These are phyloP conservation scores for Fulvia fulva DNA, from an alignment of 2,329 filamentous ascomycete species.

Conservation along the genomic window DNA sequence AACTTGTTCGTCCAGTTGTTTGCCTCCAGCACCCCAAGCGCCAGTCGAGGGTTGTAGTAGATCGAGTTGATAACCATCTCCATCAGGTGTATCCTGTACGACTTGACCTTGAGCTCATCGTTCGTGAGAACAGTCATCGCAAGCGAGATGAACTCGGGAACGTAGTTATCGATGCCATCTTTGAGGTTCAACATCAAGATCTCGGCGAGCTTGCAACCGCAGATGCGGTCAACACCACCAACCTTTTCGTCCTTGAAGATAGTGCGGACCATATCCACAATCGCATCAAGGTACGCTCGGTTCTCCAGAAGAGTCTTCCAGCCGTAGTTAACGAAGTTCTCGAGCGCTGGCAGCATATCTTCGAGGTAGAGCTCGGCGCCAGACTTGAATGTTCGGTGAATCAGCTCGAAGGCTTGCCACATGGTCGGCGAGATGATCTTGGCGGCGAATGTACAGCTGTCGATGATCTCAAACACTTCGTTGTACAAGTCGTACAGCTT, in stretches of 20 bases:
- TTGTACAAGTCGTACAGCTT: slow-evolving; percentile 98
- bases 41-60: slow-evolving; percentile 88
- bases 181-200: slow-evolving; percentile 94
- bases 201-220: slow-evolving; percentile 94
- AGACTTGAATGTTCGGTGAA: slow-evolving; percentile 94
- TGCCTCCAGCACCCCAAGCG: slow-evolving; percentile 80
- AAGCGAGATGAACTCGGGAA: slow-evolving; percentile 83
- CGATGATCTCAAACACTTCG: slow-evolving; percentile 97
- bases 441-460: slow-evolving; percentile 96
- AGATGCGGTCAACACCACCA: slow-evolving; percentile 89
- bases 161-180: slow-evolving; percentile 80
- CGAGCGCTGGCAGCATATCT: slow-evolving; percentile 95
- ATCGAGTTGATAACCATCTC: slow-evolving; percentile 98
- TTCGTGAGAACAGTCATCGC: slow-evolving; percentile 77
- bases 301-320: slow-evolving; percentile 75
- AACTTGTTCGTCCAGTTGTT: slow-evolving; percentile 98
- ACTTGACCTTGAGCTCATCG: slow-evolving; percentile 80
- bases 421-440: slow-evolving; percentile 94
- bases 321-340: slow-evolving; percentile 97
- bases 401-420: slow-evolving; percentile 97
- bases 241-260: slow-evolving; percentile 93
- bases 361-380: slow-evolving; percentile 96
- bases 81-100: slow-evolving; percentile 93
- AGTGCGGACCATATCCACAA: slow-evolving; percentile 90
- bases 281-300: slow-evolving; percentile 78